Evolutionary conservation across 2,329 filamentous ascomycete genomes (phyloP).

Genomic region (Emmonsia crescens): DNA sequence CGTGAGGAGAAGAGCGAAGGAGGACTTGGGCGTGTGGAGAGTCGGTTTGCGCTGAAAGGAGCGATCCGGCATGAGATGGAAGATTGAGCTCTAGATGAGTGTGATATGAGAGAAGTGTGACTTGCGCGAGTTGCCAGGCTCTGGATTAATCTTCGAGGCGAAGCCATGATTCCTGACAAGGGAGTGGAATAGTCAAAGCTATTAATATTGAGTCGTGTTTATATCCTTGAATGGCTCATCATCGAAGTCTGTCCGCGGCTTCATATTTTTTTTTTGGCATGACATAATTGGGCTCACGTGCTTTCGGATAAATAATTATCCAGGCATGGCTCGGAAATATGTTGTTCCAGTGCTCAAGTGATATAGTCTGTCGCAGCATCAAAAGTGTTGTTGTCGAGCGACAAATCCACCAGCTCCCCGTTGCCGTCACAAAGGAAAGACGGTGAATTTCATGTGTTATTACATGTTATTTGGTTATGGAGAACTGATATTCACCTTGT

Average conservation of each 20-base stretch:
- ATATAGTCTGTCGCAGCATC: neutral
- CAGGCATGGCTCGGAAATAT: neutral
- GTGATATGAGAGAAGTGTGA: neutral
- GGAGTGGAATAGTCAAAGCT: neutral
- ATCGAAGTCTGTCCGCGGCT: too few species aligned
- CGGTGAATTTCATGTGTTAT: neutral
- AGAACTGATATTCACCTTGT: neutral
- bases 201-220: neutral
- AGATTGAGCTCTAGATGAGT: constrained; percentile 6
- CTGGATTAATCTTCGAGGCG: constrained; percentile 6
- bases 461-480: neutral
- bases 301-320: constrained; percentile 1
- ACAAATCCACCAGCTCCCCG: neutral
- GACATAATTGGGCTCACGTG: neutral
- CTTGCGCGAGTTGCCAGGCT: constrained; percentile 2
- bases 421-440: neutral
- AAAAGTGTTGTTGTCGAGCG: neutral
- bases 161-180: constrained; percentile 6
- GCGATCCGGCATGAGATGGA: neutral
- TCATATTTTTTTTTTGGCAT: neutral
- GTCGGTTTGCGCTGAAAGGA: neutral
- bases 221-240: neutral
- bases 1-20: constrained; percentile 6
- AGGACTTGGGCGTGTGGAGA: neutral
- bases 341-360: neutral